Base-by-base conservation (phyloP, 495 filamentous ascomycete genomes). In the Hypoxylon lenormandii region DNA sequence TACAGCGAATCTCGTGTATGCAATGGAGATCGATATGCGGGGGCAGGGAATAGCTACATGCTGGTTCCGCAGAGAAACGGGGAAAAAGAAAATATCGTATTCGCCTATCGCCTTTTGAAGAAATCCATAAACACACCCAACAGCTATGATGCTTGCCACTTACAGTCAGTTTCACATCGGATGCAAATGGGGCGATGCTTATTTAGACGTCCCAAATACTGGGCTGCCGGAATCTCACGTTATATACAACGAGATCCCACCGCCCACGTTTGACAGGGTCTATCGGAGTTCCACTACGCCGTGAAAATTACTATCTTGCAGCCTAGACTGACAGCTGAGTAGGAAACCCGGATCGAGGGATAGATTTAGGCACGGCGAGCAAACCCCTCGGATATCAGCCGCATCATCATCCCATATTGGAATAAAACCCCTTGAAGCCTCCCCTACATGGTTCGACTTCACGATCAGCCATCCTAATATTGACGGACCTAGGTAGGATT, bases 1-100 rank as follows among this genome's bases (percentile, higher is more conserved):
- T 19, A 57, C 0, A 38, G 21, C 16, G 15, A 47, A 36, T n/a
- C 61, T 65, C 61, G 61, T 65, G 53, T 65, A 65, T 64, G 61
- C 61, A 64, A 50, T 12, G 61, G 45, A 64, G 43, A 56, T 52
- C 52, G 42, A 51, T 42, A 21, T 40, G 47, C 16, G 5, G 46
- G 21, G 15, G 13, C 38, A 42, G 38, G 38, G 38, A 16, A 16
- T 42, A 42, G 38, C 38, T 42, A 42, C 38, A 33, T n/a, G n/a
- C n/a, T n/a, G n/a, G 10, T 33, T 7, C 30, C 10, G 30, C 30
- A 33, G 30, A 33, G 30, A 33, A 21, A 46, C 19, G 43, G 16
- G 8, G 28, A 45, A 16, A 45, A 56, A 21, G 16, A 56, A 56
- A 45, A 5, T 4, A 56, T 45, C 53, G 38, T 45, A 56, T 56